These are phyloP conservation scores for Silene vulgaris DNA, from an alignment of 179 eudicot species.

Conservation along the genomic window DNA sequence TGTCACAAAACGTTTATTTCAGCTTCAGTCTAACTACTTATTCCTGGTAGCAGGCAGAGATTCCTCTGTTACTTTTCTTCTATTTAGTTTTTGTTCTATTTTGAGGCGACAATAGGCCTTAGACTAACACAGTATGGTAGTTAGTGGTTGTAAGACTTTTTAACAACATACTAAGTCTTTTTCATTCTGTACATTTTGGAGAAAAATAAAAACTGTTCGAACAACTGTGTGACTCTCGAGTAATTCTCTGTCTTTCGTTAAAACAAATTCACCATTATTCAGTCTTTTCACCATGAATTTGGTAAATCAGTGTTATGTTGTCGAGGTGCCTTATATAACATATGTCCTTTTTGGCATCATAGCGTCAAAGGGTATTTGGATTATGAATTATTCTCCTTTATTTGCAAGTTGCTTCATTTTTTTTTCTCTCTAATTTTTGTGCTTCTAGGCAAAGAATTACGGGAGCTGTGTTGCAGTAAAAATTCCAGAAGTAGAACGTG, in stretches of 20 bases:
- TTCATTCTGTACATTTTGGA: background rate
- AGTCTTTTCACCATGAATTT: background rate
- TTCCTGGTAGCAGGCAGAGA: background rate
- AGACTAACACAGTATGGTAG: background rate
- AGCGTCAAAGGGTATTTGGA: background rate
- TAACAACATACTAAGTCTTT: background rate
- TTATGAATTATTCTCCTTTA: background rate
- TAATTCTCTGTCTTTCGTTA: background rate
- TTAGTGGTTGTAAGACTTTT: constrained; percentile 3
- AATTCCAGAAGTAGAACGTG: constrained; percentile 85
- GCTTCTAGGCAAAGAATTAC: constrained; percentile 71
- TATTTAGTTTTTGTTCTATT: background rate
- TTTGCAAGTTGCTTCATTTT: constrained; percentile 7
- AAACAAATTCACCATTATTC: background rate
- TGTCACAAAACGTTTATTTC: background rate
- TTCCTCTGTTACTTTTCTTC: background rate
- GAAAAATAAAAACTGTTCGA: background rate
- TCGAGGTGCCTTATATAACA: background rate
- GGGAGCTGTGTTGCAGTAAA: constrained; percentile 85
- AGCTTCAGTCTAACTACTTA: background rate
- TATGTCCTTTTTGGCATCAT: background rate
- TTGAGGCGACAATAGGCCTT: background rate
- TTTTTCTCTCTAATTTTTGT: constrained; percentile 17
- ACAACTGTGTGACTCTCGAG: background rate
- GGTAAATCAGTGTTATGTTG: background rate